A percentile compares a stretch with the other conserved stretches of the same genome.
phyloP scores from a whole-genome alignment of 2,329 filamentous ascomycete species.

The Didymosphaeria variabile region DNA sequence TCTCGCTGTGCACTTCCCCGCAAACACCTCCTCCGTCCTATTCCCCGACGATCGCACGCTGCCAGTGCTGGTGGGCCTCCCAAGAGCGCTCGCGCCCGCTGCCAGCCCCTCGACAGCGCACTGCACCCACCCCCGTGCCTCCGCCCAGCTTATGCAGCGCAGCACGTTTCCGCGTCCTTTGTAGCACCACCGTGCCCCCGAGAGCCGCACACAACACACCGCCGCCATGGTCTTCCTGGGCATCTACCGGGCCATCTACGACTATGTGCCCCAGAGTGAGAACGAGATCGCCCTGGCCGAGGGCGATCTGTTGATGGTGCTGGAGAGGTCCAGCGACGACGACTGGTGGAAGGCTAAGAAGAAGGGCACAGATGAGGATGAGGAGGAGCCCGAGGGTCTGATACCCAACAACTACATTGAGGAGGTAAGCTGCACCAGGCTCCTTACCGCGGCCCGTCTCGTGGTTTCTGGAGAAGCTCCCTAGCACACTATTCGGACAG shows the following conservation, averaged over 20 bases:
- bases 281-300: slow-evolving; percentile 86
- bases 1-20: slow-evolving; percentile 8
- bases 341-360: slow-evolving; percentile 98
- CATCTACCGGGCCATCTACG: slow-evolving; percentile 89
- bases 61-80: slow-evolving; percentile 11
- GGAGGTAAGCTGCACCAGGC: slow-evolving; percentile 70
- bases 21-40: slow-evolving; percentile 3
- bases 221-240: slow-evolving; percentile 85
- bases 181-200: slow-evolving; percentile 24
- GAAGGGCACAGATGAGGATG: slow-evolving; percentile 78
- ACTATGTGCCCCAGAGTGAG: slow-evolving; percentile 87
- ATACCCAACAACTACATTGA: slow-evolving; percentile 96
- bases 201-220: slow-evolving; percentile 10
- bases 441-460: neutral
- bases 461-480: neutral
- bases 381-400: slow-evolving; percentile 88
- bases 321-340: slow-evolving; percentile 78
- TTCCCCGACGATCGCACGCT: neutral
- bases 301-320: slow-evolving; percentile 86
- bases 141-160: slow-evolving; percentile 43
- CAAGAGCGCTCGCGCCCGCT: slow-evolving; percentile 19
- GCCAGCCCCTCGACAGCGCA: slow-evolving; percentile 34
- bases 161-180: slow-evolving; percentile 25
- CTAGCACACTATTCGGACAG: neutral
- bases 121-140: slow-evolving; percentile 27